Evolutionary conservation across 352 stramenopile genomes (phyloP), one percentile per base, ranked within the genome.

Genomic region (Globisporangium irregulare): DNA sequence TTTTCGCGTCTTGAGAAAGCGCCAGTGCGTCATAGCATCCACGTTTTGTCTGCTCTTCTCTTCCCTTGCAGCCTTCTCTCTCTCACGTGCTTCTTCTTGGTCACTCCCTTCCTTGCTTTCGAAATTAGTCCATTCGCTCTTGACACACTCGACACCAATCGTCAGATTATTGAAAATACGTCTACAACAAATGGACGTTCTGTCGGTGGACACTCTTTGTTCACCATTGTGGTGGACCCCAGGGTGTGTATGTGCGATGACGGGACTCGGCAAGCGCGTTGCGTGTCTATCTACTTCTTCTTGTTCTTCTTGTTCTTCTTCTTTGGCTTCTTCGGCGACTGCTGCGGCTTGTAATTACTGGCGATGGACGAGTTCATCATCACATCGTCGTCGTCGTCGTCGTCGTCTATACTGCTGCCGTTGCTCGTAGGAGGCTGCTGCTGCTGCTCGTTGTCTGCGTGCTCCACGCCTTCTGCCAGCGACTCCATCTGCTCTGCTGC

Each of bases 231-330:
- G 7, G 2, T 32, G 27, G 27, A 32, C 27, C 27, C 27, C 27
- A 32, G 27, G 27, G 27, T 32, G 43, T 6, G 20, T 4, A 1
- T 20, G 43, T 22, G 43, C 2, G 6, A 12, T 51, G 43, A 6
- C 6, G 15, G 43, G 43, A 22, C 6, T 51, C 6, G 18, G 43
- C 43, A 12, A 51, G 43, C 43, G 6, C 41, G 4, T n/a, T 20
- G 41, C 43, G 43, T 22, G 15, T 80, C 77, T 57, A 63, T 83
- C 75, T 80, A 85, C 79, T 81, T 82, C 75, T 82, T 85, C 50
- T 72, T 66, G 51, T 81, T 79, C 61, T 56, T 82, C 67, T 81
- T 85, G 69, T 76, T 84, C 57, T 81, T 80, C 69, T 75, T 73
- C 75, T 84, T 85, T 15, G 67, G 68, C 70, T 70, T 85, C 72